Evolutionary conservation across 352 stramenopile genomes (phyloP).

Genomic region (Pythium monospermum): DNA sequence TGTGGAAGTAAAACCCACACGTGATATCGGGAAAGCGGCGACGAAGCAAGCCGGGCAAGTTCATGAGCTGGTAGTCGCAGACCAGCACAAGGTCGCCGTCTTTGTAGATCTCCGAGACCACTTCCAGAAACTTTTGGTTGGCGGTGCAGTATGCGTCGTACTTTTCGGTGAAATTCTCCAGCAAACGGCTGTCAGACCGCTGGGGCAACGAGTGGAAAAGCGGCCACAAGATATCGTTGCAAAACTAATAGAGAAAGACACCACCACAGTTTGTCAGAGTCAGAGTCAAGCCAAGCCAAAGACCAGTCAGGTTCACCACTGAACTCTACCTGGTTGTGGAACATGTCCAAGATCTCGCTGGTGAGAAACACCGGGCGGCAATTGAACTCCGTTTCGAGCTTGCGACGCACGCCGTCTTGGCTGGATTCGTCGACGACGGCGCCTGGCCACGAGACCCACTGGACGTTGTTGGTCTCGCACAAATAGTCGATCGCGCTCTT

Average conservation of each 20-base stretch:
- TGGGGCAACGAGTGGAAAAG: slow-evolving; percentile 88
- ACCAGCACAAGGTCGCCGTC: slow-evolving; percentile 85
- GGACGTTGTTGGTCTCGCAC: slow-evolving; percentile 71
- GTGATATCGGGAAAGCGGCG: slow-evolving; percentile 71
- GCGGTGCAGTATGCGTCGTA: slow-evolving; percentile 86
- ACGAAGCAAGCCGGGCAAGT: slow-evolving; percentile 67
- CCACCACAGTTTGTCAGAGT: no score
- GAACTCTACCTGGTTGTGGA: slow-evolving; percentile 60
- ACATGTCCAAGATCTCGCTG: slow-evolving; percentile 75
- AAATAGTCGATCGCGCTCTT: slow-evolving; percentile 75
- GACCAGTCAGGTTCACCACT: background rate
- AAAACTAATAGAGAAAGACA: slow-evolving; percentile 46
- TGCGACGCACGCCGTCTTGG: slow-evolving; percentile 62
- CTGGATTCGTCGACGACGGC: slow-evolving; percentile 76
- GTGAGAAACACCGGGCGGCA: slow-evolving; percentile 83
- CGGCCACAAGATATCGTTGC: slow-evolving; percentile 88
- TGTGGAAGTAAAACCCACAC: slow-evolving; percentile 89
- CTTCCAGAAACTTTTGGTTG: slow-evolving; percentile 85
- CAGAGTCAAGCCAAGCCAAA: background rate
- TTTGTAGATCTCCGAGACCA: slow-evolving; percentile 76
- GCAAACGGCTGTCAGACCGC: slow-evolving; percentile 56
- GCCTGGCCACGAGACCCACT: slow-evolving; percentile 89
- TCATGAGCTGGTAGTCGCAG: slow-evolving; percentile 89
- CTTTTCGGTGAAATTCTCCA: slow-evolving; percentile 82
- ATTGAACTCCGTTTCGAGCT: slow-evolving; percentile 77